These are phyloP conservation scores for Tolypocladium ovalisporum DNA, from an alignment of 2,329 filamentous ascomycete genomes.

Conservation along the genomic window DNA sequence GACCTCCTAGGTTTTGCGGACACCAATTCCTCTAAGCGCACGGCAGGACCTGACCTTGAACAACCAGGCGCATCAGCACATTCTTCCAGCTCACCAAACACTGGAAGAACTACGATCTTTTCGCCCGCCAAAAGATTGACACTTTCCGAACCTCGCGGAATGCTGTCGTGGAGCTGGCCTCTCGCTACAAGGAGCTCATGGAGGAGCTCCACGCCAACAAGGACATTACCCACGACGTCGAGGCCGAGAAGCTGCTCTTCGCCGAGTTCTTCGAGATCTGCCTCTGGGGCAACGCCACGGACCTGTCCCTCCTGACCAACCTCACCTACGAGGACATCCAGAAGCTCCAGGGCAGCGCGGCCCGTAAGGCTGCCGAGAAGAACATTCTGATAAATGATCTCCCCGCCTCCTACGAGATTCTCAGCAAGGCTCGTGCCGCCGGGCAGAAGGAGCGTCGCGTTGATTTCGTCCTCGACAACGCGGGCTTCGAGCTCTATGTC, in stretches of 20 bases:
- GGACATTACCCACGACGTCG: conserved; percentile 42
- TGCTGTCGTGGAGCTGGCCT: conserved; percentile 71
- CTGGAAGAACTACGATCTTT: conserved; percentile 89
- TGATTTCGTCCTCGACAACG: conserved; percentile 94
- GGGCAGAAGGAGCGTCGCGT: conserved; percentile 63
- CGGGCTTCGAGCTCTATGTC: conserved; percentile 94
- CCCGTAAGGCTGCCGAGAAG: conserved; percentile 75
- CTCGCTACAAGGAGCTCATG: conserved; percentile 66
- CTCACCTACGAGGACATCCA: conserved; percentile 94
- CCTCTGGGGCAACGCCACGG: conserved; percentile 94
- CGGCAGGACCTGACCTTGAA: conserved; percentile 6
- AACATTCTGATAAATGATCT: conserved; percentile 91
- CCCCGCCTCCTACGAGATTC: conserved; percentile 54
- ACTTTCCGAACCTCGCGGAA: conserved; percentile 88
- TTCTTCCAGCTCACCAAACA: conserved; percentile 65
- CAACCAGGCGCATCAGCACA: conserved; percentile 58
- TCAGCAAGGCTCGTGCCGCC: conserved; percentile 53
- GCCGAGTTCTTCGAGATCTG: conserved; percentile 93
- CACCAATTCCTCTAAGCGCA: background rate
- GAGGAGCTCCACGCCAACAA: conserved; percentile 48
- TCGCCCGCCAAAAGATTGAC: conserved; percentile 77
- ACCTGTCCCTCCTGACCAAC: conserved; percentile 81
- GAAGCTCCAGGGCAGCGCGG: conserved; percentile 82
- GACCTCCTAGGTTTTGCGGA: too few relatives aligned
- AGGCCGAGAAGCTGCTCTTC: conserved; percentile 71